phyloP scores from a whole-genome alignment of 179 eudicot species.

The Camellia oleifera region DNA sequence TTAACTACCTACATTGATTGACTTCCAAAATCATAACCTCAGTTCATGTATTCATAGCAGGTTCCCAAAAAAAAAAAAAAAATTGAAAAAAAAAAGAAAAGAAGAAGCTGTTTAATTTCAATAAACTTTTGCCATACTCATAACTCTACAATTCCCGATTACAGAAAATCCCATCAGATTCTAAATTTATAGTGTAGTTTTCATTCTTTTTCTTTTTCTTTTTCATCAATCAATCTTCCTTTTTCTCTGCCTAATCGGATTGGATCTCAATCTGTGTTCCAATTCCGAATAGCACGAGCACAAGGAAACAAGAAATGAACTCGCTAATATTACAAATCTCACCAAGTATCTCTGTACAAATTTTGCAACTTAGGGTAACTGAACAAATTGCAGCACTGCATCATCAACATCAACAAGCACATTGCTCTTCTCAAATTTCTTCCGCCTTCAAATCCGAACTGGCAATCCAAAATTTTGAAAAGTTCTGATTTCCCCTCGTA shows the following conservation, averaged over 20 bases:
- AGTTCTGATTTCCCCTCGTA: constrained; percentile 74
- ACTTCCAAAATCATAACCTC: too few relatives aligned
- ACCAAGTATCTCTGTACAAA: constrained; percentile 66
- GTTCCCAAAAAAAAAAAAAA: constrained; percentile 12
- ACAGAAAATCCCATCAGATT: constrained; percentile 20
- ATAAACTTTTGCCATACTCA: constrained; percentile 20
- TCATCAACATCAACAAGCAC: background rate
- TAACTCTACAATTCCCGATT: constrained; percentile 42
- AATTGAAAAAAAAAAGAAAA: too few relatives aligned
- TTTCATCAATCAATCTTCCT: constrained; percentile 10
- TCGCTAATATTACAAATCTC: constrained; percentile 57
- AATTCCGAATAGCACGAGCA: constrained; percentile 34
- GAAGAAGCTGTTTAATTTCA: constrained; percentile 13
- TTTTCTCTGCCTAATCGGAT: constrained; percentile 16
- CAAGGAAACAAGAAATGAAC: constrained; percentile 40
- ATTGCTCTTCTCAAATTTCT: background rate
- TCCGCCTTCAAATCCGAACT: constrained; percentile 40
- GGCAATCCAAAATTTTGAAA: constrained; percentile 89
- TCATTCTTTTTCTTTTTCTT: background rate
- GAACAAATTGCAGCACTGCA: background rate
- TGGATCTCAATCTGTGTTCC: constrained; percentile 18
- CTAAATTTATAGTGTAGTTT: constrained; percentile 25
- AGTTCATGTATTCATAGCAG: too few relatives aligned
- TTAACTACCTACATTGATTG: too few relatives aligned
- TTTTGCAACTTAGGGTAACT: constrained; percentile 18